These are phyloP conservation scores for Larix kaempferi DNA, from an alignment of 75 land plant species.

Conservation along the genomic window DNA sequence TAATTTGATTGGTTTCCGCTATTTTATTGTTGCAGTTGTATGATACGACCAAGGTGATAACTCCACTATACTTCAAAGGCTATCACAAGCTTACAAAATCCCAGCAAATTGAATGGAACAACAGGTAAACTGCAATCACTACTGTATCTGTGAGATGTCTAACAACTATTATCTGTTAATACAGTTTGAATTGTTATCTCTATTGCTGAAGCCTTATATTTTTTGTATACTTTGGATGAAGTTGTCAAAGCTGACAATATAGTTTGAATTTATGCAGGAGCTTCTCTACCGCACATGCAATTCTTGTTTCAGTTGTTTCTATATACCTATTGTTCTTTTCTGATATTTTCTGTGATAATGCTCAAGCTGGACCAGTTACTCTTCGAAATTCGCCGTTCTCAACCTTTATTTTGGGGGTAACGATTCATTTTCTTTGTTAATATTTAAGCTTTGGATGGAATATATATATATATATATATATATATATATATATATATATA, in stretches of 20 bases:
- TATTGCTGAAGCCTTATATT: not conserved
- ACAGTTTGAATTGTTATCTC: not conserved
- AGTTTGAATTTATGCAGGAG: constrained; percentile 48
- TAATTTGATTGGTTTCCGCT: not conserved
- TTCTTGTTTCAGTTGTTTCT: constrained; percentile 55
- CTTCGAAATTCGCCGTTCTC: constrained; percentile 60
- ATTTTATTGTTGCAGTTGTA: constrained; percentile 36
- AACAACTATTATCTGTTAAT: not conserved
- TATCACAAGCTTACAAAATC: constrained; percentile 61
- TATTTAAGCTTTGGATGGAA: not conserved
- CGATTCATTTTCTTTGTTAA: not conserved
- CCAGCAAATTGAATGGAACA: constrained; percentile 80
- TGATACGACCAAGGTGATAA: constrained; percentile 49
- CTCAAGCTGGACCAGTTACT: constrained; percentile 46
- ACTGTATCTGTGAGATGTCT: no score
- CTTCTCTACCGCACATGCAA: constrained; percentile 83
- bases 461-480: no score
- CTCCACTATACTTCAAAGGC: constrained; percentile 39
- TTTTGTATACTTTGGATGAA: not conserved
- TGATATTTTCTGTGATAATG: constrained; percentile 60
- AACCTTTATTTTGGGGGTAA: constrained; percentile 61
- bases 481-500: no score
- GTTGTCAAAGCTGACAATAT: not conserved
- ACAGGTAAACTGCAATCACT: constrained; percentile 37
- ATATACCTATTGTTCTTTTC: constrained; percentile 72